Evolutionary conservation across 176 grass and related monocot genomes (phyloP).

Genomic region (Elaeis guineensis): DNA sequence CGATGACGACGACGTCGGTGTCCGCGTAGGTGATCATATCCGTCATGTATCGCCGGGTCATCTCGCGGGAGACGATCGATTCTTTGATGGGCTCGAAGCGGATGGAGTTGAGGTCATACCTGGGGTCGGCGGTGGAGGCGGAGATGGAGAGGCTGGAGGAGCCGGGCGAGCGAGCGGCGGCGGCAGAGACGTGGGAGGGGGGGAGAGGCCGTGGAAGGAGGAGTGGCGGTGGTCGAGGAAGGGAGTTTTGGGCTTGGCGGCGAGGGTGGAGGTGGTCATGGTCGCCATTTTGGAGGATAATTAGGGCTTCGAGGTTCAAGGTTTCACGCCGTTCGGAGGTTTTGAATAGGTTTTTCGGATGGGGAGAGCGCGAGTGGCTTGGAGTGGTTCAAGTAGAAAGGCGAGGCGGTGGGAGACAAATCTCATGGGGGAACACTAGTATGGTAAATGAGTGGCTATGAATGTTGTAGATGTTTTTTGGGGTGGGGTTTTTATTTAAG

Average conservation of each 20-base stretch:
- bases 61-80: slow-evolving; percentile 80
- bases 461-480: neutral
- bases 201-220: slow-evolving; percentile 27
- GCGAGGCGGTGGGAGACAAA: slow-evolving; percentile 16
- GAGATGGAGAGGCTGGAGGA: slow-evolving; percentile 8
- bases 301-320: neutral
- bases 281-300: slow-evolving; percentile 24
- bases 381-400: slow-evolving; percentile 26
- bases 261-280: slow-evolving; percentile 46
- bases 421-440: slow-evolving; percentile 18
- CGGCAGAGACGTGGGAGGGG: neutral
- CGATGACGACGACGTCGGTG: slow-evolving; percentile 83
- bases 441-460: slow-evolving; percentile 18
- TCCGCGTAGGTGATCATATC: slow-evolving; percentile 95
- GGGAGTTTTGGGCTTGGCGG: slow-evolving; percentile 12
- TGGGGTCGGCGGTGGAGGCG: slow-evolving; percentile 33
- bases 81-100: slow-evolving; percentile 78
- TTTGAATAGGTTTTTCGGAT: neutral
- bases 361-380: neutral
- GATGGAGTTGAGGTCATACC: slow-evolving; percentile 64
- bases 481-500: too few relatives aligned
- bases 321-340: too few relatives aligned
- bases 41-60: slow-evolving; percentile 90
- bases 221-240: slow-evolving; percentile 22
- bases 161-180: neutral